These are phyloP conservation scores for Acanthamoeba culbertsoni DNA, from an alignment of 208 protist genomes.

Conservation along the genomic window DNA sequence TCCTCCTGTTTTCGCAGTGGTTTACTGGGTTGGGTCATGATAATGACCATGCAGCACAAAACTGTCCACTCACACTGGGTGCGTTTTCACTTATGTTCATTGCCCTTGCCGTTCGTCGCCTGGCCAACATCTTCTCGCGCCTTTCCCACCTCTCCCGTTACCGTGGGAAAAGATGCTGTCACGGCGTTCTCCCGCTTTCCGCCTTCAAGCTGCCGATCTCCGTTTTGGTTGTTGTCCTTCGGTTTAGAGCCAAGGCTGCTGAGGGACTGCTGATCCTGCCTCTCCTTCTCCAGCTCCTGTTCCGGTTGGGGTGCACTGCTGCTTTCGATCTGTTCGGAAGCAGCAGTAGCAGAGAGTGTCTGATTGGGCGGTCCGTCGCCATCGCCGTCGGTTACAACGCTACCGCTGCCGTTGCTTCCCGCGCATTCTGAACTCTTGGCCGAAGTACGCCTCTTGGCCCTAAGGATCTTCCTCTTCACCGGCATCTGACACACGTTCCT, in stretches of 20 bases:
- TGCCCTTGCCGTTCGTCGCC: background rate
- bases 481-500: conserved; percentile 47
- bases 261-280: too few species aligned
- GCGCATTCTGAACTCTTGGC: background rate
- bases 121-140: background rate
- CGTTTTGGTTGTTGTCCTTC: background rate
- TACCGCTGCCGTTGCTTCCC: background rate
- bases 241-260: too few species aligned
- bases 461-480: conserved; percentile 38
- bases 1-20: background rate
- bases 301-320: too few species aligned
- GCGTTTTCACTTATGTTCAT: background rate
- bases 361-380: too few species aligned
- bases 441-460: background rate
- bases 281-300: too few species aligned
- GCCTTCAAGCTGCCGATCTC: background rate
- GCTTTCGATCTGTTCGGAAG: too few species aligned
- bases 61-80: background rate
- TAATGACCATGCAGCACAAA: background rate
- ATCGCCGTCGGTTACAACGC: too few species aligned
- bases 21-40: background rate
- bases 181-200: background rate
- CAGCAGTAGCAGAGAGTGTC: background rate
- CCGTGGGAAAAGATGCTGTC: too few species aligned
- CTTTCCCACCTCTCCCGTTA: background rate